Base-by-base conservation (phyloP, 805 yeast species). In the Myxozyma udenii region DNA sequence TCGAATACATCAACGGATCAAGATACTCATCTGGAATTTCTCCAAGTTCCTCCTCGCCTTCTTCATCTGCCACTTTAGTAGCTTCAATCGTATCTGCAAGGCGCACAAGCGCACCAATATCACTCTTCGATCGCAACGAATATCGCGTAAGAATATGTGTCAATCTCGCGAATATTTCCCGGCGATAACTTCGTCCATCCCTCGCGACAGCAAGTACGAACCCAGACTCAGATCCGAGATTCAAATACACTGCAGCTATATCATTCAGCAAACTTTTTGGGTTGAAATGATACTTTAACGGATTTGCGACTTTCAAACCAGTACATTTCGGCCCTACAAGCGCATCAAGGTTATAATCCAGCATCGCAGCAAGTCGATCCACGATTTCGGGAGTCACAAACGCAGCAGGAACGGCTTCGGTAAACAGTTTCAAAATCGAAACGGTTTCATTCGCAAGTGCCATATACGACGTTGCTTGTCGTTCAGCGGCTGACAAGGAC, bases 21-120 rank as follows among this genome's bases (percentile, higher is more conserved):
- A 93, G 78, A 66, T 84, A 93, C 67, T 93, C 98, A 66, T 93
- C 98, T 0, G 99, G 99, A 16, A 87, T 78, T 47, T 93, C 98
- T 23, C 95, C 97, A 61, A 87, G 75, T 65, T 88, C 96, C 57
- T 80, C 64, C 54, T 85, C 91, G 12, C 61, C 64, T 39, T 67
- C 68, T 46, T 62, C 64, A 47, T 62, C 61, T 7, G 65, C 65
- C 26, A 74, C 61, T 63, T 80, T 78, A 45, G 80, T 78, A 36
- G 68, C 65, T 55, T 85, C 84, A 0, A 95, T 95, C n/a, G 70
- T 70, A 28, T 76, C 71, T 0, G 83, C 85, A 67, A 93, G 88
- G 12, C 68, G 65, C 22, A 67, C 62, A 47, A 87, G 73, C 39
- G 69, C 66, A 1, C 70, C 67, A 44, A 88, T 76, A 46, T 80